Conservation (phyloP, 2,329 filamentous ascomycete species). For the Tolypocladium amazonense region DNA sequence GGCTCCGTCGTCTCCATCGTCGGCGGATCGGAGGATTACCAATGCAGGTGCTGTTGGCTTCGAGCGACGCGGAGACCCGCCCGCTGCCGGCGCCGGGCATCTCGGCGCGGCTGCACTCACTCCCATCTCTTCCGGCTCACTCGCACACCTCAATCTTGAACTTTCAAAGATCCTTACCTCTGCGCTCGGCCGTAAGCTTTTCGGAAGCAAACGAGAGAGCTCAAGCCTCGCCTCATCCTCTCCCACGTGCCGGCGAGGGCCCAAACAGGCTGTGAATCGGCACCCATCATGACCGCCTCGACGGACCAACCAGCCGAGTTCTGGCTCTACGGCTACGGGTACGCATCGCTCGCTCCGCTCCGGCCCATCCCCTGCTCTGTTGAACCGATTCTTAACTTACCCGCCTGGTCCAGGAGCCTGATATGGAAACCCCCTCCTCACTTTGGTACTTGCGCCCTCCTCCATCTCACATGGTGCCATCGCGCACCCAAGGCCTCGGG, state of each 20-base stretch:
- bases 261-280: neutral
- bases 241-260: neutral
- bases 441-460: constrained; percentile 54
- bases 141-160: neutral
- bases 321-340: constrained; percentile 98
- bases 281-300: neutral
- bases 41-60: neutral
- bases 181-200: neutral
- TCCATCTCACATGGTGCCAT: neutral
- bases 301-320: constrained; percentile 48
- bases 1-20: neutral
- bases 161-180: too few relatives aligned
- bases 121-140: neutral
- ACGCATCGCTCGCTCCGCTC: constrained; percentile 8
- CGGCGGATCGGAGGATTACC: neutral
- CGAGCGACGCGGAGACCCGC: neutral
- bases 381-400: neutral
- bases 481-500: neutral
- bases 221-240: neutral
- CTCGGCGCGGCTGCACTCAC: neutral
- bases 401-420: constrained; percentile 52
- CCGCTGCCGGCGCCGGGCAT: neutral
- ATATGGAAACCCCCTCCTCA: constrained; percentile 98
- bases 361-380: constrained; percentile 1
- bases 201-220: neutral